Conservation (phyloP, 2,329 filamentous ascomycete species). For the Tolypocladium paradoxum region DNA sequence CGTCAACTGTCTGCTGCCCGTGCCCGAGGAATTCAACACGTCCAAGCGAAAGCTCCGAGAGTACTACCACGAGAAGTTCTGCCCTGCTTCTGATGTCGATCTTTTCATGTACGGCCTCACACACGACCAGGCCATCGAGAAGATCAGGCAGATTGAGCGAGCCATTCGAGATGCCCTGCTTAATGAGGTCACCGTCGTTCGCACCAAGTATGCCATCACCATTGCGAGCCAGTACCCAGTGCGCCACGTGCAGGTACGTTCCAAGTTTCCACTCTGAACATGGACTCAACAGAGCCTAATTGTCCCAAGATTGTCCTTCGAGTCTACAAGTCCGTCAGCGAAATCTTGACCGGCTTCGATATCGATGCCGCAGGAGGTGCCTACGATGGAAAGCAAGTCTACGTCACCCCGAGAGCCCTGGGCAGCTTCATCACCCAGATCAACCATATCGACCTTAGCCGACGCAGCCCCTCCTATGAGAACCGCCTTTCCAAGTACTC, state of each 20-base stretch:
- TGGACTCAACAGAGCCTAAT: background rate
- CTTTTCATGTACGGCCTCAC: conserved; percentile 73
- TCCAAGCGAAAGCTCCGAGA: conserved; percentile 54
- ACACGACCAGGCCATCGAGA: conserved; percentile 67
- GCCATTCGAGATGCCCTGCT: conserved; percentile 67
- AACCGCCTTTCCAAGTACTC: conserved; percentile 80
- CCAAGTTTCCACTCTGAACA: background rate
- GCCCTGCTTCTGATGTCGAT: conserved; percentile 78
- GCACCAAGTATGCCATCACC: conserved; percentile 80
- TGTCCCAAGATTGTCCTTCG: conserved; percentile 61
- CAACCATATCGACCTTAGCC: conserved; percentile 68
- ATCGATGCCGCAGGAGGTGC: conserved; percentile 76
- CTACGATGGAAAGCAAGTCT: conserved; percentile 73
- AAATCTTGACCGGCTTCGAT: conserved; percentile 81
- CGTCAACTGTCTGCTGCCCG: conserved; percentile 65
- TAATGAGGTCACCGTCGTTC: conserved; percentile 71
- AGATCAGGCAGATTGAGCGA: conserved; percentile 73
- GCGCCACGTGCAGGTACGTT: conserved; percentile 56
- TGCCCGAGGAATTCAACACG: conserved; percentile 48
- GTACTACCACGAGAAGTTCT: conserved; percentile 75
- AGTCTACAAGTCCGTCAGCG: conserved; percentile 72
- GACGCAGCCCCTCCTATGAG: conserved; percentile 78
- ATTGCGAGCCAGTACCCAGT: conserved; percentile 78
- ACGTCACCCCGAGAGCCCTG: conserved; percentile 64
- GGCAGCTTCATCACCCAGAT: conserved; percentile 72